These are phyloP conservation scores for Populus deltoides DNA, from an alignment of 345 rosid genomes.

Conservation along the genomic window DNA sequence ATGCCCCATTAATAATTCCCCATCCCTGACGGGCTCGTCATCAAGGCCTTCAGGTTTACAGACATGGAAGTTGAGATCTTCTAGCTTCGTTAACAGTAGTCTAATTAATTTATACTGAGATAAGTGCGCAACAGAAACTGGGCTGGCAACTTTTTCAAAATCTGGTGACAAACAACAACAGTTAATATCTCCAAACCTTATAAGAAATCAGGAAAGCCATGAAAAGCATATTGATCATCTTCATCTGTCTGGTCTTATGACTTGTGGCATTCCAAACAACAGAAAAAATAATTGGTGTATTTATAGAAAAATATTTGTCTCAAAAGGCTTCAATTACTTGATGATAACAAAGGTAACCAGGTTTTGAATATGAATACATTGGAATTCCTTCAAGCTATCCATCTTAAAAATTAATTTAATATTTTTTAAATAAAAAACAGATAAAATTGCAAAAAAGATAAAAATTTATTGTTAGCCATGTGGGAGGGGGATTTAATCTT, in stretches of 20 bases:
- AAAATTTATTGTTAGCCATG: too few relatives aligned
- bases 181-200: background rate
- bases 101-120: constrained; percentile 74
- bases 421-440: too few relatives aligned
- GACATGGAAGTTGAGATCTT: constrained; percentile 49
- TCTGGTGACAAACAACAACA: constrained; percentile 43
- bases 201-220: background rate
- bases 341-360: too few relatives aligned
- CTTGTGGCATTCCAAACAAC: background rate
- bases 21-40: constrained; percentile 29
- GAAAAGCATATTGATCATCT: background rate
- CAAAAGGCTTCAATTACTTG: too few relatives aligned
- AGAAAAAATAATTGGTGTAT: too few relatives aligned
- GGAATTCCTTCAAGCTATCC: too few relatives aligned
- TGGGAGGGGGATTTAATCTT: too few relatives aligned
- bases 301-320: too few relatives aligned
- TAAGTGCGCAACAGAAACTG: constrained; percentile 86
- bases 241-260: constrained; percentile 7
- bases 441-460: too few relatives aligned
- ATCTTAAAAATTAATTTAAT: too few relatives aligned
- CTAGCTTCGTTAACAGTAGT: constrained; percentile 64
- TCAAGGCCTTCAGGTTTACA: constrained; percentile 28
- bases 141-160: constrained; percentile 77
- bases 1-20: constrained; percentile 70
- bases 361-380: too few relatives aligned